A percentile compares a stretch with the other conserved stretches of the same genome.
Evolutionary conservation across 192 early-diverging fungal species (phyloP).

Genomic region (Backusella tarrabulga): DNA sequence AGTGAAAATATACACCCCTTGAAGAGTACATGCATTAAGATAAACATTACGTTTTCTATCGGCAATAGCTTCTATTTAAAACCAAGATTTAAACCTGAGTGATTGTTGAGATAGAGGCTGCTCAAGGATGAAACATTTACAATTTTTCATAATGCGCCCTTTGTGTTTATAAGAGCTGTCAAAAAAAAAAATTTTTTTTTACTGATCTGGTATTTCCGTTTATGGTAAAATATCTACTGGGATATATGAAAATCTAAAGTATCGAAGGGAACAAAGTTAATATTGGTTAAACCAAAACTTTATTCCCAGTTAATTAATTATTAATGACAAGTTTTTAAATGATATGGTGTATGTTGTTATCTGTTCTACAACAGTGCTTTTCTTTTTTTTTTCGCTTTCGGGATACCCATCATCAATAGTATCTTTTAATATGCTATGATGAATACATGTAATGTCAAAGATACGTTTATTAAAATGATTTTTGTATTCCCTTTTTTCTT

Average conservation of each 20-base stretch:
- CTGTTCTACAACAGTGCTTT: no score
- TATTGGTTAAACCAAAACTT: no score
- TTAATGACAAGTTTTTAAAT: no score
- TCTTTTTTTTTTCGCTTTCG: background rate
- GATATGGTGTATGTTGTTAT: no score
- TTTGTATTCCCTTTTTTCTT: no score
- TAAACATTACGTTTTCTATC: background rate
- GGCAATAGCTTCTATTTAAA: background rate
- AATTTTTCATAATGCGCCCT: background rate
- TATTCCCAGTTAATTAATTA: no score
- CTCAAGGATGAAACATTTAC: background rate
- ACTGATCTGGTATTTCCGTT: background rate
- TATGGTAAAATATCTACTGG: background rate
- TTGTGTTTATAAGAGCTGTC: background rate
- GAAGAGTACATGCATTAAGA: background rate
- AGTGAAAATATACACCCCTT: background rate
- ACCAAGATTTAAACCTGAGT: background rate
- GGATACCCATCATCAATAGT: background rate
- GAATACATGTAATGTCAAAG: background rate
- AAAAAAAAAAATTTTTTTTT: background rate
- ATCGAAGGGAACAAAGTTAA: no score
- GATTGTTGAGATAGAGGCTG: background rate
- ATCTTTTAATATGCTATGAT: background rate
- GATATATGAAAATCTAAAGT: no score
- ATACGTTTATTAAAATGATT: no score